A percentile compares a stretch with the other conserved stretches of the same genome.
Conservation (phyloP, 2,329 filamentous ascomycete species). For the Camillea tinctor region DNA sequence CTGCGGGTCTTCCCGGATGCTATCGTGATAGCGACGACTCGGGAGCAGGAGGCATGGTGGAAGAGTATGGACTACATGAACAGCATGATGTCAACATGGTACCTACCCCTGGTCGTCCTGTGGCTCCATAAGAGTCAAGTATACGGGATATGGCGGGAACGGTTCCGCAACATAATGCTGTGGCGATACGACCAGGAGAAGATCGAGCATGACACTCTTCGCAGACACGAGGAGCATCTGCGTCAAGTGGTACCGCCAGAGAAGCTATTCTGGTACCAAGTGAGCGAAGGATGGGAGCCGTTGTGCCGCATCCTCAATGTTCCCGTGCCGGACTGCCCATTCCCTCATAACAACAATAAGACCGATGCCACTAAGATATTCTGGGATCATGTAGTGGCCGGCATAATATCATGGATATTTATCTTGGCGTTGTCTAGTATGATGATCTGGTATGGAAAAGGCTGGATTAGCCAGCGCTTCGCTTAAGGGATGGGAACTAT, state of each 20-base stretch:
- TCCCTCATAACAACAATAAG: slow-evolving; percentile 37
- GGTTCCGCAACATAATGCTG: slow-evolving; percentile 31
- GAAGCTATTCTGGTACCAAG: slow-evolving; percentile 36
- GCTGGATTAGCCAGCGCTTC: slow-evolving; percentile 13
- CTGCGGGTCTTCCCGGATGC: slow-evolving; percentile 49
- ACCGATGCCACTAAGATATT: slow-evolving; percentile 27
- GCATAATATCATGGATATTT: slow-evolving; percentile 29
- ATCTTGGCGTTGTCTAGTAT: slow-evolving; percentile 23
- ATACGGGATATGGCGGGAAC: slow-evolving; percentile 32
- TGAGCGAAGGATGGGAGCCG: slow-evolving; percentile 36
- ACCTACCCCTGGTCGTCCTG: slow-evolving; percentile 33
- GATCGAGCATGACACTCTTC: slow-evolving; percentile 30
- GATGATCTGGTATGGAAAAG: slow-evolving; percentile 18
- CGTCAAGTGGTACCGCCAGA: slow-evolving; percentile 33
- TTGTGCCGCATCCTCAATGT: slow-evolving; percentile 35
- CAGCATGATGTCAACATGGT: slow-evolving; percentile 34
- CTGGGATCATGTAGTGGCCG: slow-evolving; percentile 27
- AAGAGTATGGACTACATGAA: slow-evolving; percentile 35
- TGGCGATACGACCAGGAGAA: slow-evolving; percentile 33
- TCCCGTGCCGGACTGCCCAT: slow-evolving; percentile 34
- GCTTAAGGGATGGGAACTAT: slow-evolving; percentile 7
- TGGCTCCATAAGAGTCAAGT: slow-evolving; percentile 33
- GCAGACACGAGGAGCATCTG: slow-evolving; percentile 32
- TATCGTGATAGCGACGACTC: slow-evolving; percentile 45
- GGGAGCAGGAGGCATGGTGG: slow-evolving; percentile 39